Base-by-base conservation (phyloP, 164 flowering plant species). In the Dillenia turbinata region DNA sequence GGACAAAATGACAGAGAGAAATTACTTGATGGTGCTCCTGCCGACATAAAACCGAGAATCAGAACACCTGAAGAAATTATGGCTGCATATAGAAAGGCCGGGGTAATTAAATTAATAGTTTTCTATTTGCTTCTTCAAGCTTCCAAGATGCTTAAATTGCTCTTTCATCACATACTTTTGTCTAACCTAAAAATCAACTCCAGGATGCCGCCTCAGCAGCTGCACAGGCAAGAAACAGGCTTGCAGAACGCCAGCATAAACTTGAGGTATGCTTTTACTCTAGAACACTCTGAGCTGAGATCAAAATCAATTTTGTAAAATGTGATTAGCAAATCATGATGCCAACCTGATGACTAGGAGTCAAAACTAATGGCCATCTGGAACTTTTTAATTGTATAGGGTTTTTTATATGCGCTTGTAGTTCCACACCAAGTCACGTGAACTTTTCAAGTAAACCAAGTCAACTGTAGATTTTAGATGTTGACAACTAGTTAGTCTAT, bases 161-260 rank as follows among this genome's bases (percentile, higher is more conserved):
- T 24, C 9, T 40, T 61, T 69, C 15, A 66, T 50, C 17, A 17
- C 10, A 45, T 56, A 43, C 11, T 57, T 24, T 46, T 58, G 26
- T 56, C 54, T 75, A 52, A 75, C 52, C 47, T 64, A 52, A 59
- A 54, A 52, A 33, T 8, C 14, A 54, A 26, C 62, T 74, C 49
- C 84, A 92, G 98, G 96, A 89, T 79, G 91, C 83, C 45, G 71
- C 96, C 50, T 75, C 88, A 8, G 88, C 65, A 12, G 98, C 98
- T 58, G 75, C 85, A 54, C 70, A 83, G 56, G 95, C 96, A 72
- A 88, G 81, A 78, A 75, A 85, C 73, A 92, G 79, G 81, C 90
- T 92, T 54, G 52, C 75, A 15, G 73, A 92, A 68, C 88, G 98
- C 66, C 86, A 81, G 76, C 93, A 88, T 66, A 92, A 86, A 64